phyloP scores from a whole-genome alignment of 148 eudicot species.

The Polygonum maritimum region DNA sequence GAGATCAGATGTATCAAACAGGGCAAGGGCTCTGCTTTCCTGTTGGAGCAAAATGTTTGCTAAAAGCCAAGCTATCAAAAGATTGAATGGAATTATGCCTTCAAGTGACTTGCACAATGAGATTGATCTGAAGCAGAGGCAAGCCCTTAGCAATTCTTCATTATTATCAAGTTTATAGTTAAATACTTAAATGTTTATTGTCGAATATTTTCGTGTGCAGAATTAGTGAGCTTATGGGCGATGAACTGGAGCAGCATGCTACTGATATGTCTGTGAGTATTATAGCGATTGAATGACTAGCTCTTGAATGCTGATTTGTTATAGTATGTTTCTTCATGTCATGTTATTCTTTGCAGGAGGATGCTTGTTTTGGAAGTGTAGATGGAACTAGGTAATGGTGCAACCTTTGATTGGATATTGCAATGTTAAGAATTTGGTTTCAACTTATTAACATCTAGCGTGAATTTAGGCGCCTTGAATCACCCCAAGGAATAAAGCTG shows the following conservation, averaged over 20 bases:
- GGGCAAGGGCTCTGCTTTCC: conserved; percentile 66
- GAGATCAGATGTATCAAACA: conserved; percentile 88
- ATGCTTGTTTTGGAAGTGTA: conserved; percentile 19
- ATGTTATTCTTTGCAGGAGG: conserved; percentile 32
- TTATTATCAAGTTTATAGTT: conserved; percentile 4
- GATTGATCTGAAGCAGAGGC: conserved; percentile 74
- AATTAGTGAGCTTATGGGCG: conserved; percentile 64
- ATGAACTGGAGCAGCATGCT: conserved; percentile 52
- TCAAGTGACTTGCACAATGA: conserved; percentile 43
- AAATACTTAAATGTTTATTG: not conserved
- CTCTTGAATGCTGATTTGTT: conserved; percentile 11
- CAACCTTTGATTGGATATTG: not conserved
- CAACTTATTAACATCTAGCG: not conserved
- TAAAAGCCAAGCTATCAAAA: conserved; percentile 60
- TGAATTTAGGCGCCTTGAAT: conserved; percentile 45
- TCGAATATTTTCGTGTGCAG: conserved; percentile 29
- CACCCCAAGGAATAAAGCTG: conserved; percentile 55
- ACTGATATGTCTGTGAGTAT: conserved; percentile 46
- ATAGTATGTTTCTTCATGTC: conserved; percentile 7
- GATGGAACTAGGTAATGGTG: conserved; percentile 42
- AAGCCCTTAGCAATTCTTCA: conserved; percentile 15
- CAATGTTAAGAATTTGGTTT: not conserved
- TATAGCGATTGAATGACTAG: not conserved
- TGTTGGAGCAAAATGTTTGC: conserved; percentile 87
- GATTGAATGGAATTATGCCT: conserved; percentile 42